phyloP scores from a whole-genome alignment of 306 rosid genomes.

The Prunus persica region Prunus_persica_NCBIv2 NC_034016.1:18572501-18573000 shows the following conservation, averaged over 20 bases:
- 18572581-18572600: background rate
- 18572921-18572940: slow-evolving; percentile 96
- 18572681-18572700: slow-evolving; percentile 93
- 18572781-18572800: background rate
- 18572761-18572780: background rate
- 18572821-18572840: background rate
- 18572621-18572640: background rate
- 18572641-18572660: slow-evolving; percentile 8
- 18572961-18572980: slow-evolving; percentile 72
- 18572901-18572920: slow-evolving; percentile 93
- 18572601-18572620: background rate
- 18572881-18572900: slow-evolving; percentile 82
- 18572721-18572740: slow-evolving; percentile 39
- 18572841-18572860: slow-evolving; percentile 4
- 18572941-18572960: slow-evolving; percentile 96
- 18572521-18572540: background rate
- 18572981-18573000: background rate
- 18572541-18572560: background rate
- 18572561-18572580: background rate
- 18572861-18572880: slow-evolving; percentile 18
- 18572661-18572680: slow-evolving; percentile 87
- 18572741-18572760: slow-evolving; percentile 5
- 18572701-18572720: slow-evolving; percentile 95
- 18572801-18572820: background rate
- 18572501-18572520: background rate